Percentiles rank a stretch among this genome's conserved stretches.
Conservation (phyloP, 192 early-diverging fungal species). For the Piromyces sp. region DNA sequence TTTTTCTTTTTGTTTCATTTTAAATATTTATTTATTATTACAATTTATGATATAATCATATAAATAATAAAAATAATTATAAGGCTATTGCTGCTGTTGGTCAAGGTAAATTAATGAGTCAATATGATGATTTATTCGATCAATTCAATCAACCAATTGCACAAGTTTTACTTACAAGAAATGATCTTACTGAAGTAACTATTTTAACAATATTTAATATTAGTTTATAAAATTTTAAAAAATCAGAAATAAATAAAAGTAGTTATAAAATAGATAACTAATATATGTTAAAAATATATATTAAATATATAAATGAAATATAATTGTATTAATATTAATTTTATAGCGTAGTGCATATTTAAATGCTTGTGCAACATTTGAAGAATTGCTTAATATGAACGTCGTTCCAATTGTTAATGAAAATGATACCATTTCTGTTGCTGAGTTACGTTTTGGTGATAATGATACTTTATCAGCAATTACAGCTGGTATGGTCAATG, state of each 20-base stretch:
- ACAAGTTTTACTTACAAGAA: constrained; percentile 85
- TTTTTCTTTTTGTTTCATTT: too few species aligned
- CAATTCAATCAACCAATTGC: constrained; percentile 84
- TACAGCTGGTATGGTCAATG: constrained; percentile 90
- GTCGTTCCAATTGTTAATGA: constrained; percentile 97
- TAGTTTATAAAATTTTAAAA: too few species aligned
- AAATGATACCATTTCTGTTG: constrained; percentile 85
- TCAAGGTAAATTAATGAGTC: constrained; percentile 89
- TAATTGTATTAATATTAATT: too few species aligned
- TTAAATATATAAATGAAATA: too few species aligned
- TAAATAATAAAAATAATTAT: neutral
- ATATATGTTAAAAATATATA: too few species aligned
- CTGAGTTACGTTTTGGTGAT: constrained; percentile 75
- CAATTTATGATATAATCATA: too few species aligned
- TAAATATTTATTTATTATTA: too few species aligned
- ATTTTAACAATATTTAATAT: neutral
- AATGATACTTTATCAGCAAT: constrained; percentile 96
- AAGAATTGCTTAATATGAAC: constrained; percentile 70
- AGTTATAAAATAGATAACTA: too few species aligned
- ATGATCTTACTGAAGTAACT: constrained; percentile 75
- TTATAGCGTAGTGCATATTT: constrained; percentile 81
- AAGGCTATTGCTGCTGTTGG: constrained; percentile 95
- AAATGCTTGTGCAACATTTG: constrained; percentile 86
- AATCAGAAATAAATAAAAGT: too few species aligned
- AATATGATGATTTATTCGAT: constrained; percentile 88